These are phyloP conservation scores for Coniochaeta prunicola DNA, from an alignment of 2,329 filamentous ascomycete species.

Conservation along the genomic window DNA sequence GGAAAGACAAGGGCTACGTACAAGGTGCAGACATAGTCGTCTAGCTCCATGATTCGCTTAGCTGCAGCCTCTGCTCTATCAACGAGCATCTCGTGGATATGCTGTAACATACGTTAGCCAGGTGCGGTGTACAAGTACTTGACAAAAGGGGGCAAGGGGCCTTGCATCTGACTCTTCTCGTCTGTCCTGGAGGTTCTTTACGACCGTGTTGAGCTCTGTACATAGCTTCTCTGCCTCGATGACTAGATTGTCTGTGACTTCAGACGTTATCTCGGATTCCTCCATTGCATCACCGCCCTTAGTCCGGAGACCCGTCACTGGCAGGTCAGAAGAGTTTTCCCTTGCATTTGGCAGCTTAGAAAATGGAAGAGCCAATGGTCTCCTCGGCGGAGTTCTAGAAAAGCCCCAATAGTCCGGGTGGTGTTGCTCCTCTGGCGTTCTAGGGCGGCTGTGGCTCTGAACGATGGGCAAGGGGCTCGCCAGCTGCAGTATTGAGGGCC, in stretches of 20 bases:
- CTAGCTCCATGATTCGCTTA: conserved; percentile 51
- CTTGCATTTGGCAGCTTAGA: background rate
- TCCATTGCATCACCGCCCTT: background rate
- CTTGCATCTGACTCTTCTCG: conserved; percentile 52
- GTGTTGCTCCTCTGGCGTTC: background rate
- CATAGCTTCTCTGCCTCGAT: conserved; percentile 35
- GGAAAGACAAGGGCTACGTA: conserved; percentile 24
- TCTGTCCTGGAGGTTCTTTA: conserved; percentile 43
- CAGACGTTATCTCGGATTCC: conserved; percentile 9
- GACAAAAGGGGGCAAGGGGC: conserved; percentile 13
- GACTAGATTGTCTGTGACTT: conserved; percentile 17
- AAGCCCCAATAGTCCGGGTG: background rate
- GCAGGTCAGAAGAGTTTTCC: background rate
- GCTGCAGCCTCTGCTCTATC: conserved; percentile 50
- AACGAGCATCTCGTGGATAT: conserved; percentile 55
- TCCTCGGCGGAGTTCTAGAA: background rate
- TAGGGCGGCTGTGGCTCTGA: background rate
- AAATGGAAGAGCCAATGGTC: background rate
- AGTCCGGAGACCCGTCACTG: background rate
- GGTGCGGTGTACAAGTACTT: background rate
- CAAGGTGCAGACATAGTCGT: conserved; percentile 51
- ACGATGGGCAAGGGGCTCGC: background rate
- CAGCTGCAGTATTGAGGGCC: background rate
- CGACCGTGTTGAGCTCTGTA: conserved; percentile 39
- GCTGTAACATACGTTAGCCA: conserved; percentile 28